Percentiles rank a stretch among this genome's conserved stretches.
Evolutionary conservation across 2,329 filamentous ascomycete genomes (phyloP).

Genomic region (Trichoderma sp.): DNA sequence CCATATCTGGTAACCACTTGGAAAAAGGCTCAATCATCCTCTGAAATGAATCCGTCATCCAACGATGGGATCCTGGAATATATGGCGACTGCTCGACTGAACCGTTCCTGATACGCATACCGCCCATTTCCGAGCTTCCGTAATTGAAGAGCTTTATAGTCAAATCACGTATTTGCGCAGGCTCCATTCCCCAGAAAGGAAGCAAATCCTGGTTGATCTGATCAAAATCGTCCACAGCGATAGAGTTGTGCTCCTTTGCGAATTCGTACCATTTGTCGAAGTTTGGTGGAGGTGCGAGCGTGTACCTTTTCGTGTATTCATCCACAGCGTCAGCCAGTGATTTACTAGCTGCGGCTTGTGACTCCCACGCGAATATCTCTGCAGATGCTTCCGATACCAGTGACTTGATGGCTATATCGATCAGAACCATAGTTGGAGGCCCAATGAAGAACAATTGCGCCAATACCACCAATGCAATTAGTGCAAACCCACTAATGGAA

Average conservation of each 20-base stretch:
- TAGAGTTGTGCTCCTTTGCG: constrained; percentile 57
- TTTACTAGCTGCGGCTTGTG: constrained; percentile 24
- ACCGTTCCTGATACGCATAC: constrained; percentile 59
- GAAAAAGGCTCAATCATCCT: constrained; percentile 67
- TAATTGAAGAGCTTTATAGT: constrained; percentile 32
- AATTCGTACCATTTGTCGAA: constrained; percentile 82
- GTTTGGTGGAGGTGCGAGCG: constrained; percentile 68
- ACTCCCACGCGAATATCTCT: constrained; percentile 21
- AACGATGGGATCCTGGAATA: constrained; percentile 33
- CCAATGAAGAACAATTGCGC: constrained; percentile 13
- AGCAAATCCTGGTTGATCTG: constrained; percentile 69
- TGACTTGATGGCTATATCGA: constrained; percentile 20
- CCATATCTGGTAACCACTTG: constrained; percentile 71
- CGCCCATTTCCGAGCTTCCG: constrained; percentile 37
- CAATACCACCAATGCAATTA: constrained; percentile 6
- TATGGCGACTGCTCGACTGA: constrained; percentile 43
- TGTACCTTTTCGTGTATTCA: constrained; percentile 44
- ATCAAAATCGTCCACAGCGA: constrained; percentile 73
- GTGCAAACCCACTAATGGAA: constrained; percentile 10
- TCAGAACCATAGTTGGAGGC: not conserved
- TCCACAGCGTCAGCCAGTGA: constrained; percentile 33
- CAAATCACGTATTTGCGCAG: constrained; percentile 61
- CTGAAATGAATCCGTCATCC: constrained; percentile 40
- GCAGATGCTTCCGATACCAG: constrained; percentile 20
- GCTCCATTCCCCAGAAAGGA: constrained; percentile 72